phyloP scores from a whole-genome alignment of 2,329 filamentous ascomycete species.

The Phoma sp. region DNA sequence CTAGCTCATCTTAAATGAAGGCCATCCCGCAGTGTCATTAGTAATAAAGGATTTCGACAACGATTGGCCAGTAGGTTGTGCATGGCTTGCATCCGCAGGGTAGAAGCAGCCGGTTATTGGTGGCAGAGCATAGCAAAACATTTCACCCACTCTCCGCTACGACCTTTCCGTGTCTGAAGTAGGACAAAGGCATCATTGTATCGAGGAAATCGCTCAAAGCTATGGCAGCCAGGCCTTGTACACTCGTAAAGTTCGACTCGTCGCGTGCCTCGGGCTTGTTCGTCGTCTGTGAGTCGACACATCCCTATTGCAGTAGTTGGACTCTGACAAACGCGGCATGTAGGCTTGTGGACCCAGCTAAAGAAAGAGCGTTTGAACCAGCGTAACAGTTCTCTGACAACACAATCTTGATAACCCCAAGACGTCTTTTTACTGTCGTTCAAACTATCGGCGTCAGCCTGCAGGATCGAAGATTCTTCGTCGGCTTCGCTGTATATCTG shows the following conservation, averaged over 20 bases:
- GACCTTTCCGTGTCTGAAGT: conserved; percentile 82
- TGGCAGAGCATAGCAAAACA: conserved; percentile 92
- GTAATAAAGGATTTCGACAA: no score
- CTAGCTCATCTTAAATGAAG: no score
- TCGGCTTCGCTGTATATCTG: conserved; percentile 92
- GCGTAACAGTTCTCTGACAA: conserved; percentile 84
- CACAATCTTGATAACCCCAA: conserved; percentile 98
- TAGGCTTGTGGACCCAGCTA: conserved; percentile 93
- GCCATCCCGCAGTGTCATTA: no score
- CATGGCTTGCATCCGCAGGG: no score
- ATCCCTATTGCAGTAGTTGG: conserved; percentile 83
- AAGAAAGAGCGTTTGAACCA: conserved; percentile 98
- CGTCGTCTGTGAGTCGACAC: conserved; percentile 83
- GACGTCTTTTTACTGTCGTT: conserved; percentile 72
- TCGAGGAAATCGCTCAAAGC: conserved; percentile 86
- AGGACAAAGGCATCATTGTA: conserved; percentile 95
- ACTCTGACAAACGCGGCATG: conserved; percentile 79
- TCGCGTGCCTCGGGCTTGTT: conserved; percentile 85
- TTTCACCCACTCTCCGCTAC: conserved; percentile 95
- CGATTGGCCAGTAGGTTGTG: no score
- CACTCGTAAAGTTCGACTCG: conserved; percentile 91
- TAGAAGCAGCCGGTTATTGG: no score
- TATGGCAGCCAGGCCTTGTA: conserved; percentile 73
- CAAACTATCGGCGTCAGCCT: conserved; percentile 86
- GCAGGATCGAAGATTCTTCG: conserved; percentile 86